phyloP scores from a whole-genome alignment of 2,329 filamentous ascomycete genomes.

The Colletotrichum sp. region DNA sequence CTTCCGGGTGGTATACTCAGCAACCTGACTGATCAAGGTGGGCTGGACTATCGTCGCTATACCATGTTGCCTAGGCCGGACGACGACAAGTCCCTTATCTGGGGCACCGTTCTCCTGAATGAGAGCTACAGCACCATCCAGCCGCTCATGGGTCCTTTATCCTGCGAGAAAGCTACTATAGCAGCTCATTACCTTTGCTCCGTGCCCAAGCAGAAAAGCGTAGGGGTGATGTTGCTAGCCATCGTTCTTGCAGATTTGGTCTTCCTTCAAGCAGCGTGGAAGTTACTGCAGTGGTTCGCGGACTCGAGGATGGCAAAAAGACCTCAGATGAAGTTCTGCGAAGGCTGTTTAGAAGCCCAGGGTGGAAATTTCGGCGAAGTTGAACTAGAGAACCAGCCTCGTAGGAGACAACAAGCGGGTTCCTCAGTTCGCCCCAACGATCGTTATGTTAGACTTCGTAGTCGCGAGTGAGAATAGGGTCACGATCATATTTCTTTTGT shows the following conservation, averaged over 20 bases:
- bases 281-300: background rate
- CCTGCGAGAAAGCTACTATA: background rate
- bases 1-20: background rate
- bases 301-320: background rate
- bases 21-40: background rate
- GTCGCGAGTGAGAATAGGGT: background rate
- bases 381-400: background rate
- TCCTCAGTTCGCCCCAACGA: background rate
- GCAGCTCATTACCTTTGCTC: background rate
- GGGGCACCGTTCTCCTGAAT: background rate
- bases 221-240: background rate
- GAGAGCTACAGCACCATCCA: background rate
- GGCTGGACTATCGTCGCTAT: background rate
- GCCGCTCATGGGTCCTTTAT: background rate
- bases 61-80: background rate
- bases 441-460: background rate
- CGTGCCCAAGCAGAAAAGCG: background rate
- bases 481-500: accelerated
- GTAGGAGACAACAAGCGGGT: background rate
- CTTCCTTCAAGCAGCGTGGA: background rate
- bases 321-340: background rate
- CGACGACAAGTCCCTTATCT: no score
- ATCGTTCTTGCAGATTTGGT: background rate
- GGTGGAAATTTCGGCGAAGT: accelerated
- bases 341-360: background rate